Conservation (phyloP, 2,329 filamentous ascomycete species). For the Zasmidium citrigriseum region DNA sequence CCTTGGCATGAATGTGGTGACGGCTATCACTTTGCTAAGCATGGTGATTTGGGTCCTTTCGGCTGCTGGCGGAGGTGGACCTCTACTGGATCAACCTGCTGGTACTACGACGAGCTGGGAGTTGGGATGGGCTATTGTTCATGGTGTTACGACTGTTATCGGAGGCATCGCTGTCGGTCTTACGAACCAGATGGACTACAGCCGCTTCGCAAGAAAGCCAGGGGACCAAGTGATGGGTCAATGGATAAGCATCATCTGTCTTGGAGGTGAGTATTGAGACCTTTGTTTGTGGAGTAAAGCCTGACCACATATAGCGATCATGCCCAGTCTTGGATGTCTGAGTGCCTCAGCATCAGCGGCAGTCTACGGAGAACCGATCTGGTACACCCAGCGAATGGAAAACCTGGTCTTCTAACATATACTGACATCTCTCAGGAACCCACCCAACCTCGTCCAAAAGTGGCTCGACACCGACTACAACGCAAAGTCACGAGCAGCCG, state of each 20-base stretch:
- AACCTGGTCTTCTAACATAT: too few relatives aligned
- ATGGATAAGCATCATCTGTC: constrained; percentile 47
- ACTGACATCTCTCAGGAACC: too few relatives aligned
- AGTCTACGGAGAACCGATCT: constrained; percentile 53
- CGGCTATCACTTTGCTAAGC: constrained; percentile 50
- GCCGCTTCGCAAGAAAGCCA: constrained; percentile 37
- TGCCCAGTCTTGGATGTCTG: constrained; percentile 58
- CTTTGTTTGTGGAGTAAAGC: neutral
- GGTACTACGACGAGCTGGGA: constrained; percentile 38
- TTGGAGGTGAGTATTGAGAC: constrained; percentile 34
- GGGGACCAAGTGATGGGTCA: constrained; percentile 50
- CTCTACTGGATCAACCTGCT: constrained; percentile 31
- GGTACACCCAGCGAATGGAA: too few relatives aligned
- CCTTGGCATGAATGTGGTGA: constrained; percentile 45
- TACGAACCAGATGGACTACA: constrained; percentile 44
- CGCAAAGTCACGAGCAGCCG: constrained; percentile 41
- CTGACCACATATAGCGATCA: constrained; percentile 38
- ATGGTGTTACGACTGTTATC: constrained; percentile 44
- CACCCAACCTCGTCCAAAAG: constrained; percentile 43
- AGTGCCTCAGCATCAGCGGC: constrained; percentile 57
- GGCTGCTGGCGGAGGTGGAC: constrained; percentile 53
- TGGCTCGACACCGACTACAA: constrained; percentile 38
- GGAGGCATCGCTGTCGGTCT: constrained; percentile 49
- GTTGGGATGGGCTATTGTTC: constrained; percentile 42
- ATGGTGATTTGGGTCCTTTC: constrained; percentile 62